These are phyloP conservation scores for Paxillus involutus DNA, from an alignment of 768 basidiomycete genomes.

Conservation along the genomic window DNA sequence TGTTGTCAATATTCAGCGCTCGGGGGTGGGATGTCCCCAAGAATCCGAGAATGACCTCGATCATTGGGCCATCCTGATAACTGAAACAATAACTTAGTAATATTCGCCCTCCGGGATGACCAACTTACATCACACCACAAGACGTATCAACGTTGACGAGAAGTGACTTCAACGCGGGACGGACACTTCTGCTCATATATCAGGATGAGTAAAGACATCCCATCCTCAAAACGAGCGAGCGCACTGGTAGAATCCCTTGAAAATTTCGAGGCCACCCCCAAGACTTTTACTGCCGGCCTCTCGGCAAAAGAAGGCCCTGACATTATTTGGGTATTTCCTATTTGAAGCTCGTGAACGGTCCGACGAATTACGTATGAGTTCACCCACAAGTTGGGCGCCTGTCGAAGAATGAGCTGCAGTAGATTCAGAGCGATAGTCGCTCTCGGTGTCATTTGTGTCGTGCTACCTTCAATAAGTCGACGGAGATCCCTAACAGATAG, in stretches of 20 bases:
- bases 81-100: constrained; percentile 10
- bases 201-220: background rate
- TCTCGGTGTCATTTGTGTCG: constrained; percentile 23
- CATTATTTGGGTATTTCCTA: constrained; percentile 47
- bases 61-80: constrained; percentile 25
- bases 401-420: constrained; percentile 48
- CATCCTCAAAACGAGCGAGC: constrained; percentile 9
- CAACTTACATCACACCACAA: constrained; percentile 43
- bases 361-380: background rate
- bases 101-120: background rate
- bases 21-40: constrained; percentile 25
- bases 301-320: constrained; percentile 43
- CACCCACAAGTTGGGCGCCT: constrained; percentile 46
- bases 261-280: constrained; percentile 40
- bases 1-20: constrained; percentile 26
- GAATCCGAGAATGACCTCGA: constrained; percentile 33
- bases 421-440: constrained; percentile 43
- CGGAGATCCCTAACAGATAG: constrained; percentile 21
- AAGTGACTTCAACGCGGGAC: constrained; percentile 40
- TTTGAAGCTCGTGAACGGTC: background rate
- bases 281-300: constrained; percentile 26
- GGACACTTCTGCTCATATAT: constrained; percentile 39
- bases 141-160: constrained; percentile 49
- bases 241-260: constrained; percentile 53
- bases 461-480: constrained; percentile 22